These are phyloP conservation scores for Fistulinella staudtii DNA, from an alignment of 1,284 basidiomycete species.

Conservation along the genomic window DNA sequence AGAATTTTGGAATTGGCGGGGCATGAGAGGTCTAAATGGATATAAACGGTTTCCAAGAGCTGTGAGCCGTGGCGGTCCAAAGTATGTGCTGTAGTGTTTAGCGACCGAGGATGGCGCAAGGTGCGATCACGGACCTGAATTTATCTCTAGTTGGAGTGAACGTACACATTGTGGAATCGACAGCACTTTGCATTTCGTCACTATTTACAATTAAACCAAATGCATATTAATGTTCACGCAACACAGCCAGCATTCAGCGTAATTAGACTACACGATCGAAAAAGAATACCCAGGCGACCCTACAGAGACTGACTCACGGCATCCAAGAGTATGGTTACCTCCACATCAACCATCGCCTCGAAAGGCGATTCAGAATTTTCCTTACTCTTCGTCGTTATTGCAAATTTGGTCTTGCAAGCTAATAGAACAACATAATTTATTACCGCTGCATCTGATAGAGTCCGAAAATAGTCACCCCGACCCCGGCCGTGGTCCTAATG, in stretches of 20 bases:
- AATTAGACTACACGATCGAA: constrained; percentile 18
- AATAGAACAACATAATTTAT: constrained; percentile 20
- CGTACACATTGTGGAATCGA: constrained; percentile 13
- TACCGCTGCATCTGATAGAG: constrained; percentile 19
- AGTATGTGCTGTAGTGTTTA: no score
- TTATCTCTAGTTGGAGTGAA: constrained; percentile 21
- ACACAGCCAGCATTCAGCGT: constrained; percentile 7
- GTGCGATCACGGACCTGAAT: constrained; percentile 23
- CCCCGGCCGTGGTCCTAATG: constrained; percentile 41
- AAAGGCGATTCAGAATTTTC: constrained; percentile 9
- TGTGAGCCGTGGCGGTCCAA: no score
- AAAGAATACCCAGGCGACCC: background rate
- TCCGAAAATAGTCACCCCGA: constrained; percentile 35
- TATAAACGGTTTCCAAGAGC: no score
- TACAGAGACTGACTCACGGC: background rate
- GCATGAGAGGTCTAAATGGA: no score
- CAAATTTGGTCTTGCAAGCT: constrained; percentile 16
- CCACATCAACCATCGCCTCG: background rate
- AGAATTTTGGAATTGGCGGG: background rate
- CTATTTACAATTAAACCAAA: constrained; percentile 28
- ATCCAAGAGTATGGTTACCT: background rate
- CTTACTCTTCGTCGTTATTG: constrained; percentile 8
- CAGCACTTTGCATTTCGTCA: constrained; percentile 18
- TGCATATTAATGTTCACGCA: constrained; percentile 18
- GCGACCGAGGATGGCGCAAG: constrained; percentile 1